Percentiles rank a stretch among this genome's conserved stretches.
phyloP scores from a whole-genome alignment of 257 asterid species.

The Salvia miltiorrhiza region DNA sequence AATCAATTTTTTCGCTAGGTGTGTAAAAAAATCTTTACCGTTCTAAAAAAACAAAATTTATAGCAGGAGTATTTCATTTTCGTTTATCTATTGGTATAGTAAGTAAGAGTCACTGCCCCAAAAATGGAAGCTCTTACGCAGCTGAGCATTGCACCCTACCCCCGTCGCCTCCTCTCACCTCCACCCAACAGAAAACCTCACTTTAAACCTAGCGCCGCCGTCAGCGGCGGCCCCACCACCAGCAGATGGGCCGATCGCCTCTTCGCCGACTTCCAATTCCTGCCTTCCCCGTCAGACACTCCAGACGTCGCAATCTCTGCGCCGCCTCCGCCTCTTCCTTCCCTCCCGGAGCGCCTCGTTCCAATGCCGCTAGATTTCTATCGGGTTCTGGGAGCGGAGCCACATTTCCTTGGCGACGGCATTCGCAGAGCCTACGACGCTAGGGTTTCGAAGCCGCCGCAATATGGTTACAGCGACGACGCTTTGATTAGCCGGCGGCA shows the following conservation, averaged over 20 bases:
- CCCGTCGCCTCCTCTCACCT: slow-evolving; percentile 43
- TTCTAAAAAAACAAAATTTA: no score
- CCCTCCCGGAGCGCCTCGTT: slow-evolving; percentile 71
- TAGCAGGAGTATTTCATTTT: no score
- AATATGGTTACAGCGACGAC: slow-evolving; percentile 83
- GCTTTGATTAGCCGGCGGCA: slow-evolving; percentile 79
- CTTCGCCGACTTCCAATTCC: slow-evolving; percentile 87
- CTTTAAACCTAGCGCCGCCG: slow-evolving; percentile 52
- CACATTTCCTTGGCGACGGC: slow-evolving; percentile 94
- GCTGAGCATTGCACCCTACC: slow-evolving; percentile 42
- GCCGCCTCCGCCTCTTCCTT: slow-evolving; percentile 45
- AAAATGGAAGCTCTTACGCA: slow-evolving; percentile 59
- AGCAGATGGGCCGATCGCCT: slow-evolving; percentile 99
- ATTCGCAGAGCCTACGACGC: slow-evolving; percentile 84
- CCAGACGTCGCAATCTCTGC: slow-evolving; percentile 36
- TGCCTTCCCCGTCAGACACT: slow-evolving; percentile 60
- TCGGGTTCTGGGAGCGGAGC: slow-evolving; percentile 79
- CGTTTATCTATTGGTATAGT: no score
- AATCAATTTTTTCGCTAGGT: no score
- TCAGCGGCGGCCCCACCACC: slow-evolving; percentile 57
- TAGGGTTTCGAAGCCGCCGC: slow-evolving; percentile 83
- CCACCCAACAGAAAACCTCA: slow-evolving; percentile 36
- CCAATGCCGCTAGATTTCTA: slow-evolving; percentile 85
- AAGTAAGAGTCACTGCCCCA: no score
- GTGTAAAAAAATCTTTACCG: no score